A percentile compares a stretch with the other conserved stretches of the same genome.
phyloP scores from a whole-genome alignment of 176 grass and related monocot species.

The Carex parvula region DNA sequence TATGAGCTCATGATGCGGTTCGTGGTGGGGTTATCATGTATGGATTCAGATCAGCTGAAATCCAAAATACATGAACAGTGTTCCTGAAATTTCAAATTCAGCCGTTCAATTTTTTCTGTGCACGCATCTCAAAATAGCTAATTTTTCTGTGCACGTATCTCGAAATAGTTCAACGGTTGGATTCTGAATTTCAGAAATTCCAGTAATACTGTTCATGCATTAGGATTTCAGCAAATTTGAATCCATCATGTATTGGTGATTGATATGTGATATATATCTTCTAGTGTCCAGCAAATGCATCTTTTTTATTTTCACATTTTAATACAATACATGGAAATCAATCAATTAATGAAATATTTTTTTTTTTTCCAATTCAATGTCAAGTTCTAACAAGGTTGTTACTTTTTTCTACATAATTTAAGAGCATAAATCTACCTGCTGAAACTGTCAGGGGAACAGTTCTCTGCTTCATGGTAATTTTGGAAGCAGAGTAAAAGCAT shows the following conservation, averaged over 20 bases:
- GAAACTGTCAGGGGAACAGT: neutral
- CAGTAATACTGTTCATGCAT: no score
- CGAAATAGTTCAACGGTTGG: no score
- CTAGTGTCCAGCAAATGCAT: neutral
- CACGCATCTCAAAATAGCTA: no score
- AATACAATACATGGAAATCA: neutral
- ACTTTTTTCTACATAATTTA: neutral
- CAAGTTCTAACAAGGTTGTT: neutral
- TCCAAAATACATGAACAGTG: no score
- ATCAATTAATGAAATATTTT: no score
- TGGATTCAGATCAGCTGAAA: no score
- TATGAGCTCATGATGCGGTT: constrained; percentile 6
- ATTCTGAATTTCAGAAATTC: no score
- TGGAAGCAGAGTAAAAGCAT: constrained; percentile 4
- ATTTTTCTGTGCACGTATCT: no score
- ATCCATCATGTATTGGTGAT: neutral
- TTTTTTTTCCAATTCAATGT: no score
- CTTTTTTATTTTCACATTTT: neutral
- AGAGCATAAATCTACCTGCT: neutral
- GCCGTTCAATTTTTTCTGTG: no score
- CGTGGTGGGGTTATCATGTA: neutral
- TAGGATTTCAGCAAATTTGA: no score
- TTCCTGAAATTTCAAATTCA: no score
- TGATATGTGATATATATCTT: neutral
- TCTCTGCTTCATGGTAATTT: neutral